A percentile compares a stretch with the other conserved stretches of the same genome.
Conservation (phyloP, 129 eudicot species). For the Ambrosia artemisiifolia region DNA sequence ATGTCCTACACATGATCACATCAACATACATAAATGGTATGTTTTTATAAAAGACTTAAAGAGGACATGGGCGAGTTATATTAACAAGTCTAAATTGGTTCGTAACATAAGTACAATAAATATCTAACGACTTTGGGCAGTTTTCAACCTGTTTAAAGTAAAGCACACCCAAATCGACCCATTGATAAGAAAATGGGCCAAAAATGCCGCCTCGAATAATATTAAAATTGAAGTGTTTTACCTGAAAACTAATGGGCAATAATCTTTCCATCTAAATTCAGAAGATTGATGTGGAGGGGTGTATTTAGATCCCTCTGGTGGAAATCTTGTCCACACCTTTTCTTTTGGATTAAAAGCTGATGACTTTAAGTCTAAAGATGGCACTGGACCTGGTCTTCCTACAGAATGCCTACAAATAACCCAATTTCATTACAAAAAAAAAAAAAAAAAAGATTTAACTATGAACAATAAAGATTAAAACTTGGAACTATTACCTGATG, state of each 20-base stretch:
- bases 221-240: constrained; percentile 19
- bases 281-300: constrained; percentile 83
- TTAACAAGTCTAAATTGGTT: background rate
- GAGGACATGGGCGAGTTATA: background rate
- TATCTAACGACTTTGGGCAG: background rate
- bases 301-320: constrained; percentile 78
- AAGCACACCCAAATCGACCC: background rate
- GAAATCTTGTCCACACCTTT: constrained; percentile 82
- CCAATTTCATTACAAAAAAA: background rate
- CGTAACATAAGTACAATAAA: background rate
- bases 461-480: background rate
- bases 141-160: background rate
- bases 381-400: constrained; percentile 77
- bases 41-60: background rate
- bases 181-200: background rate
- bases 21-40: background rate
- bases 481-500: constrained; percentile 51
- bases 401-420: constrained; percentile 73
- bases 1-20: constrained; percentile 46
- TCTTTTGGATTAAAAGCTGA: constrained; percentile 88
- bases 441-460: background rate
- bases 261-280: constrained; percentile 87
- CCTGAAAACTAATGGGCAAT: constrained; percentile 92
- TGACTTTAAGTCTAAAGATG: constrained; percentile 73
- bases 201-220: too few relatives aligned